phyloP scores from a whole-genome alignment of 179 eudicot genomes.

The Spergularia azorica region DNA sequence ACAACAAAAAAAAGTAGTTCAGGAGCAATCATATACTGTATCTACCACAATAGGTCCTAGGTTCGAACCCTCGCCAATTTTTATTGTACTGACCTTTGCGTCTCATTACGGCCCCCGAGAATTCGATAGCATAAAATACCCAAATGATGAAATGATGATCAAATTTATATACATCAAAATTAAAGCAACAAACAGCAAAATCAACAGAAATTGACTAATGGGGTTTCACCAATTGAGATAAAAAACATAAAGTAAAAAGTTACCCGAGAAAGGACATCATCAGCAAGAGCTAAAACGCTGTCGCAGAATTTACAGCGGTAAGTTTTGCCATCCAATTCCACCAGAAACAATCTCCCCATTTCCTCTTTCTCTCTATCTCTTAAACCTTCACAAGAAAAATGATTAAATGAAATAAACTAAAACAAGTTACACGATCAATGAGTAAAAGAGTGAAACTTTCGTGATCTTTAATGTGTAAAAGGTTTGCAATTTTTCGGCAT shows the following conservation, averaged over 20 bases:
- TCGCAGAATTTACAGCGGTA: slow-evolving; percentile 47
- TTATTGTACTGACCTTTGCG: no score
- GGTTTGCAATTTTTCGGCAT: neutral
- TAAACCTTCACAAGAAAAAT: neutral
- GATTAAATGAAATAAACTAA: neutral
- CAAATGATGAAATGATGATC: neutral
- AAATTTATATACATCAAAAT: neutral
- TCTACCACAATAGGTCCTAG: no score
- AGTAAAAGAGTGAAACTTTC: no score
- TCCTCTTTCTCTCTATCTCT: neutral
- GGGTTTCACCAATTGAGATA: neutral
- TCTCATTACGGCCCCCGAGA: no score
- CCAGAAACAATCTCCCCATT: slow-evolving; percentile 48
- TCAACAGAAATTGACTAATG: neutral
- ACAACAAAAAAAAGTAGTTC: no score
- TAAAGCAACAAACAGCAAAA: neutral
- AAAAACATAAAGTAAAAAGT: neutral
- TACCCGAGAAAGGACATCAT: slow-evolving; percentile 46
- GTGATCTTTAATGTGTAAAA: no score
- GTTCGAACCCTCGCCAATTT: no score
- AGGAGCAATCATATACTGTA: no score
- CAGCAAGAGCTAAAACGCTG: slow-evolving; percentile 44
- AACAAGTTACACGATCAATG: no score
- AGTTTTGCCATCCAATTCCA: slow-evolving; percentile 44
- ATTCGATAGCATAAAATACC: neutral